Evolutionary conservation across 2,329 filamentous ascomycete genomes (phyloP).

Genomic region (Phialophora macrospora): DNA sequence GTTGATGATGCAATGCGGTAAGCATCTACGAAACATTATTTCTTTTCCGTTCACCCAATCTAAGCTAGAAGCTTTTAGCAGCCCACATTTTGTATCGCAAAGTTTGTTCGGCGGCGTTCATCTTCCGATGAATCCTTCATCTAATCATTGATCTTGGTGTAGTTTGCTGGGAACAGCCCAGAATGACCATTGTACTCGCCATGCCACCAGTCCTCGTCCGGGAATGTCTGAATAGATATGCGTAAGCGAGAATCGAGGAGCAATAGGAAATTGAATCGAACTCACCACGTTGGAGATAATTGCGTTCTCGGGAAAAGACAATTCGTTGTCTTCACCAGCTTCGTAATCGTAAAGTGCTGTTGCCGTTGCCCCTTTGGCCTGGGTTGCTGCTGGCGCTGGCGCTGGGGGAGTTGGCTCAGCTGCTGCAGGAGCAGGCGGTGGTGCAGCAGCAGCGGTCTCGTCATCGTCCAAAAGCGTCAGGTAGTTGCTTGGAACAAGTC

Average conservation of each 20-base stretch:
- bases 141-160: conserved; percentile 52
- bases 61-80: not conserved
- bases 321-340: conserved; percentile 87
- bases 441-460: conserved; percentile 43
- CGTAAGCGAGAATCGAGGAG: not conserved
- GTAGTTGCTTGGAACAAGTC: conserved; percentile 96
- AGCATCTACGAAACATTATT: conserved; percentile 5
- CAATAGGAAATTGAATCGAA: conserved; percentile 35
- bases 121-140: not conserved
- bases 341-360: conserved; percentile 95
- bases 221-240: conserved; percentile 72
- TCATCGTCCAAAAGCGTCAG: conserved; percentile 74
- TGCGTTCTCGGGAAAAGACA: conserved; percentile 87
- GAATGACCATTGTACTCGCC: conserved; percentile 78
- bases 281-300: conserved; percentile 77
- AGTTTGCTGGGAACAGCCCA: conserved; percentile 75
- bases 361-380: conserved; percentile 65
- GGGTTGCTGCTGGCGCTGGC: conserved; percentile 39
- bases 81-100: not conserved
- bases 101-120: not conserved
- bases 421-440: conserved; percentile 42
- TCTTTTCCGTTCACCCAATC: conserved; percentile 7
- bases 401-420: conserved; percentile 46
- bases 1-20: not conserved
- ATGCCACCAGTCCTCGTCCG: conserved; percentile 99